Percentiles rank a stretch among this genome's conserved stretches.
Evolutionary conservation across 129 eudicot species (phyloP).

Genomic region (Solidago caesia): DNA sequence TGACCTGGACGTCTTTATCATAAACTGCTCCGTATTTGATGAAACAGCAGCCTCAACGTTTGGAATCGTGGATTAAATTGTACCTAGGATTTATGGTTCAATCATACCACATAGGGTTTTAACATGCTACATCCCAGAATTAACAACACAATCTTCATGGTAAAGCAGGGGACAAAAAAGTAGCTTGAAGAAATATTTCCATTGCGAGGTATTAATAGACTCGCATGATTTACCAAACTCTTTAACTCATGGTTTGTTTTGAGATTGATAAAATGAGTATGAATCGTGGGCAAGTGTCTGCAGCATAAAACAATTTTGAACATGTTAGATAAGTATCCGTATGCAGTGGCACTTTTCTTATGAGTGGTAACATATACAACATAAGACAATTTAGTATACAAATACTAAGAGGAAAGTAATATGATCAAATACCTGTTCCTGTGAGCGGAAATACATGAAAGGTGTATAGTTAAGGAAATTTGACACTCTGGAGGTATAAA

Average conservation of each 20-base stretch:
- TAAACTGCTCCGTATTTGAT: neutral
- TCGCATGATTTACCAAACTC: conserved; percentile 6
- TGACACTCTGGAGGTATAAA: conserved; percentile 93
- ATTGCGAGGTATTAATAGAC: neutral
- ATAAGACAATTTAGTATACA: neutral
- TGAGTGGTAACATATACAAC: neutral
- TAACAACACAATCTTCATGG: neutral
- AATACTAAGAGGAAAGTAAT: neutral
- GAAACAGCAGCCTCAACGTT: conserved; percentile 8
- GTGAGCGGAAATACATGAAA: conserved; percentile 91
- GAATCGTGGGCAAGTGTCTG: conserved; percentile 97
- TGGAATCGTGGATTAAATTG: neutral
- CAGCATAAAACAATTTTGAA: conserved; percentile 30
- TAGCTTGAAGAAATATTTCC: conserved; percentile 18
- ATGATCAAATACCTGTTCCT: conserved; percentile 75
- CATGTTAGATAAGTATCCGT: conserved; percentile 5
- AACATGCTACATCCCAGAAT: conserved; percentile 1
- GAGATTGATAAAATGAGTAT: conserved; percentile 56
- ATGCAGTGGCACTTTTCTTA: neutral
- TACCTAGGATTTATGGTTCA: conserved; percentile 10
- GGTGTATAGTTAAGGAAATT: conserved; percentile 95
- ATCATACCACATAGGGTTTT: conserved; percentile 11
- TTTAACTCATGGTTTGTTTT: conserved; percentile 13
- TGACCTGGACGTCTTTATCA: neutral
- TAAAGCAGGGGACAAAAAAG: neutral